Conservation (phyloP, 306 rosid genomes). For the Oxytropis ochrocephala region DNA sequence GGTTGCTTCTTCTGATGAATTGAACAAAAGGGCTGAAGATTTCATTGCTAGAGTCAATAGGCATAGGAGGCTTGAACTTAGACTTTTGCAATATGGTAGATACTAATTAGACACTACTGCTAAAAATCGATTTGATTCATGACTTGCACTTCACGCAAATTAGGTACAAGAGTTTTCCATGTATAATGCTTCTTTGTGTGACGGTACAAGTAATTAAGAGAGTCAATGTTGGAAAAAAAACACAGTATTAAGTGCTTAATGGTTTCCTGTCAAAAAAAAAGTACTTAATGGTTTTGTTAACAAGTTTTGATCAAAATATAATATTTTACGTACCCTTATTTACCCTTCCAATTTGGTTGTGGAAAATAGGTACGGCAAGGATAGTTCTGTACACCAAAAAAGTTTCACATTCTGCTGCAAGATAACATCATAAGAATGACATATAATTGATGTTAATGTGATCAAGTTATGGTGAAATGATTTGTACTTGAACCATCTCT, state of each 20-base stretch:
- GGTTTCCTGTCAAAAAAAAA: too few relatives aligned
- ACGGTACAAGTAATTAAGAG: background rate
- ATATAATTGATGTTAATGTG: too few relatives aligned
- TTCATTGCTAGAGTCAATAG: constrained; percentile 73
- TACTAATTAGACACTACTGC: background rate
- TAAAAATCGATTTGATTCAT: too few relatives aligned
- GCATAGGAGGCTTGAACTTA: constrained; percentile 58
- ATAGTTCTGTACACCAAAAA: too few relatives aligned
- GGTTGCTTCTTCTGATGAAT: constrained; percentile 34
- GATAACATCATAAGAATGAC: too few relatives aligned
- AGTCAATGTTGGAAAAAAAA: background rate
- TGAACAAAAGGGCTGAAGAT: constrained; percentile 80
- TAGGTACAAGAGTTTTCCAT: background rate
- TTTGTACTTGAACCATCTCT: too few relatives aligned
- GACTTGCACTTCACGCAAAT: too few relatives aligned
- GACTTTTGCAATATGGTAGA: constrained; percentile 23
- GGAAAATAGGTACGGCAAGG: too few relatives aligned
- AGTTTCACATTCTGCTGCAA: too few relatives aligned
- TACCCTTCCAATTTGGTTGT: background rate
- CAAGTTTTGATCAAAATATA: background rate
- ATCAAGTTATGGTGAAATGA: too few relatives aligned
- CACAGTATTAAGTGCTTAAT: background rate
- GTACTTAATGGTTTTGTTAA: background rate
- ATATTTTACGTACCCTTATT: background rate
- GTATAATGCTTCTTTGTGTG: background rate